phyloP scores from a whole-genome alignment of 1,284 basidiomycete species.

The Fomitiporia mediterranea region DNA sequence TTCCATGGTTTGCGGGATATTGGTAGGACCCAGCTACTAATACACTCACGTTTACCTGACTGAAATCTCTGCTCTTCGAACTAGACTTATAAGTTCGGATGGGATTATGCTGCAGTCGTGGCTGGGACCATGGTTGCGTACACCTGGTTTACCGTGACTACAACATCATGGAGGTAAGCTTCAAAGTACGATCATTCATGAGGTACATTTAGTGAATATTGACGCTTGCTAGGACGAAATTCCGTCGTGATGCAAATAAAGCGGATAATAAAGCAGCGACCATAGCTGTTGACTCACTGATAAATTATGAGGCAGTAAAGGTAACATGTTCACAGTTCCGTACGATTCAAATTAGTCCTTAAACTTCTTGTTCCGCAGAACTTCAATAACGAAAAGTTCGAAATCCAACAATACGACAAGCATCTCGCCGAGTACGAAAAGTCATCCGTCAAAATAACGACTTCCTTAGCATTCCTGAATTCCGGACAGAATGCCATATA shows the following conservation, averaged over 20 bases:
- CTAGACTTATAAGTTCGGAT: constrained; percentile 96
- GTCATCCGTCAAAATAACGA: constrained; percentile 91
- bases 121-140: constrained; percentile 84
- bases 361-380: constrained; percentile 51
- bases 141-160: constrained; percentile 95
- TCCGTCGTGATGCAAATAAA: constrained; percentile 91
- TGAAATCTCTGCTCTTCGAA: constrained; percentile 1
- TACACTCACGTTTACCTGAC: constrained; percentile 12
- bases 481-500: constrained; percentile 98
- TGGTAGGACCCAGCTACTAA: constrained; percentile 47
- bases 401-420: constrained; percentile 89
- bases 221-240: constrained; percentile 66
- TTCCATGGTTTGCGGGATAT: constrained; percentile 93
- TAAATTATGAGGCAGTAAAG: constrained; percentile 99
- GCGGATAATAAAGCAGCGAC: constrained; percentile 97
- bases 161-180: constrained; percentile 88
- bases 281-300: constrained; percentile 89
- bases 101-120: constrained; percentile 93
- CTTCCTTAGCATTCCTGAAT: constrained; percentile 89
- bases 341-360: background rate
- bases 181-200: background rate
- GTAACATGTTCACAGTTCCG: constrained; percentile 36
- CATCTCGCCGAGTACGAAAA: constrained; percentile 87
- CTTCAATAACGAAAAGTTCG: constrained; percentile 95
- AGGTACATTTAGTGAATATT: background rate